Base-by-base conservation (phyloP, 805 yeast genomes). In the Candida piceae region DNA sequence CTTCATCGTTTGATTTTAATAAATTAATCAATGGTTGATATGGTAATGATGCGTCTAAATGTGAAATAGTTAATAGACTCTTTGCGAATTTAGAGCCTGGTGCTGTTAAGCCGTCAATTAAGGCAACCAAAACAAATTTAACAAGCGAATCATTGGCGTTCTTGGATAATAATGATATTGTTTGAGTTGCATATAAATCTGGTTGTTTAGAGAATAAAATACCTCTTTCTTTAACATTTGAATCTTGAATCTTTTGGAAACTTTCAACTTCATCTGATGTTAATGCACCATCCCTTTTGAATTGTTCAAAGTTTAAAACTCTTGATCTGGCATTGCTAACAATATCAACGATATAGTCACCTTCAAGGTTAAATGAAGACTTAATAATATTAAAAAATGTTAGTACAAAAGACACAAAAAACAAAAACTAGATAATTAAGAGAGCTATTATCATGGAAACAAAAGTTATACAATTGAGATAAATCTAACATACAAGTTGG, bases 281-380 rank as follows among this genome's bases (percentile, higher is more conserved):
- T 26, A 89, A 67, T 31, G 79, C 73, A 32, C 76, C 78, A 15
- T 89, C 80, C 38, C 95, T 72, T 9, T 84, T 80, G 50, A 84
- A 78, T 8, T 94, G 94, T 53, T 85, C 94, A 97, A 97, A 89
- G 22, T 95, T 94, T 38, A 88, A 76, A 22, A 89, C 79, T 46
- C 93, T 75, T 42, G 84, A 80, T 51, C 93, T 70, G 45, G 87
- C 79, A 43, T 76, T 77, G 46, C 72, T 68, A 49, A 81, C 70
- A 36, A 80, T 72, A 50, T 81, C 89, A 40, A 72, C 70, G 53
- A 85, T 67, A 49, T 73, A 78, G 22, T 72, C 72, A 58, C 86
- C 81, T 45, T 85, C 89, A 49, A 84, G 62, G 36, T 58, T 44
- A 44, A 70, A 64, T 41, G 63, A 65, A 20, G 51, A 33, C 45